Evolutionary conservation across 2,329 filamentous ascomycete genomes (phyloP), one percentile per base, ranked within the genome.

Genomic region (Achaetomium macrosporum): DNA sequence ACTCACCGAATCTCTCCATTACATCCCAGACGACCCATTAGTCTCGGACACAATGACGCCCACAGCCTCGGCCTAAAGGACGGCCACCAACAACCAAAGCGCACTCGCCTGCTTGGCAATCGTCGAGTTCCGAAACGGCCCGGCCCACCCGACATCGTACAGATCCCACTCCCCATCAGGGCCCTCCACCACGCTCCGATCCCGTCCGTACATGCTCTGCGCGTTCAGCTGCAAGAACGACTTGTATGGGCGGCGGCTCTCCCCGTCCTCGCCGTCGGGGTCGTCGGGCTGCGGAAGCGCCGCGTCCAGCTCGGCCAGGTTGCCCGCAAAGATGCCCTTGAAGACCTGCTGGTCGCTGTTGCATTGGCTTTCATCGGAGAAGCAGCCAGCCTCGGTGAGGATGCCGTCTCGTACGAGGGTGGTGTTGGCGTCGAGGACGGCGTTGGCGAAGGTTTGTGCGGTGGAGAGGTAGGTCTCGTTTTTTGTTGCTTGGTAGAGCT

Each of bases 271-370:
- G 2, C 11, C n/a, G 36, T 10, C 35, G 20, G 11, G 16, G 13
- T 39, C 36, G 31, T 39, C 29, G 11, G 42, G 30, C 46, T 12
- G 37, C 5, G 37, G 16, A 10, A 7, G 33, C 36, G n/a, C 59
- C n/a, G 35, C 62, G 19, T 85, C 72, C 33, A 90, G 67, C 50
- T 78, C 76, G 33, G 75, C 73, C 17, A 90, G 69, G 62, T 87
- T 87, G 17, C 84, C 76, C 15, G 80, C 74, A 57, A 88, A 87
- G 35, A 88, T 73, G 3, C 86, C 86, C 67, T 90, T 89, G 75
- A 89, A 90, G 19, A 58, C 46, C 48, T 65, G 55, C 62, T 87
- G 82, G 33, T 79, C 74, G 1, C 73, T 77, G 54, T 83, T 77
- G 16, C 62, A 65, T 11, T 70, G 72, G 50, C 11, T 16, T 10